Percentiles rank a stretch among this genome's conserved stretches.
phyloP scores from a whole-genome alignment of 306 rosid genomes.

The Acacia crassicarpa region DNA sequence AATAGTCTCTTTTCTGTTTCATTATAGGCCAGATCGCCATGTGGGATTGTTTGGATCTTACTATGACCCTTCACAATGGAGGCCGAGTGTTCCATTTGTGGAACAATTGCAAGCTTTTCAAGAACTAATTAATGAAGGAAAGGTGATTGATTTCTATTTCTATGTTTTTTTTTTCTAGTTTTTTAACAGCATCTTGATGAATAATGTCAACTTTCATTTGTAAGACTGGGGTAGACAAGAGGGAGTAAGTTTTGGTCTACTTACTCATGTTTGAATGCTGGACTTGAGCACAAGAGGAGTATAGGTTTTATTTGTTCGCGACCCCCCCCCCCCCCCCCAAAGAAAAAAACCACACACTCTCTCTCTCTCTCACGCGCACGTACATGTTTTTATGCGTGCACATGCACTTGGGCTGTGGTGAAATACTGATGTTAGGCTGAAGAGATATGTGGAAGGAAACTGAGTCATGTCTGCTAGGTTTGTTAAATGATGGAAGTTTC shows the following conservation, averaged over 20 bases:
- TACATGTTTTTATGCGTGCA: too few species aligned
- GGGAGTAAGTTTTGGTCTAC: not conserved
- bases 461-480: not conserved
- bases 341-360: too few species aligned
- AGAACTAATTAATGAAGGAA: constrained; percentile 89
- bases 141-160: constrained; percentile 49
- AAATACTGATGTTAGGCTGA: too few species aligned
- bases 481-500: not conserved
- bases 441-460: not conserved
- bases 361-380: too few species aligned
- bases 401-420: too few species aligned
- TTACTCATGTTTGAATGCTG: not conserved
- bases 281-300: too few species aligned
- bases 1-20: constrained; percentile 9
- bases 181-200: constrained; percentile 13
- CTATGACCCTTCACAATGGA: constrained; percentile 80
- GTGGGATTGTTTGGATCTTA: constrained; percentile 66
- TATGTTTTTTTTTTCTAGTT: not conserved
- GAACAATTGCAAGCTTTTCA: constrained; percentile 88
- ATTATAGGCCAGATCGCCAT: constrained; percentile 89
- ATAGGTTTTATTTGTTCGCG: too few species aligned
- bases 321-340: too few species aligned
- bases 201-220: not conserved
- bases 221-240: not conserved
- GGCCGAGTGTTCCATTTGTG: constrained; percentile 86